phyloP scores from a whole-genome alignment of 345 rosid genomes.

The Citropsis articulata region DNA sequence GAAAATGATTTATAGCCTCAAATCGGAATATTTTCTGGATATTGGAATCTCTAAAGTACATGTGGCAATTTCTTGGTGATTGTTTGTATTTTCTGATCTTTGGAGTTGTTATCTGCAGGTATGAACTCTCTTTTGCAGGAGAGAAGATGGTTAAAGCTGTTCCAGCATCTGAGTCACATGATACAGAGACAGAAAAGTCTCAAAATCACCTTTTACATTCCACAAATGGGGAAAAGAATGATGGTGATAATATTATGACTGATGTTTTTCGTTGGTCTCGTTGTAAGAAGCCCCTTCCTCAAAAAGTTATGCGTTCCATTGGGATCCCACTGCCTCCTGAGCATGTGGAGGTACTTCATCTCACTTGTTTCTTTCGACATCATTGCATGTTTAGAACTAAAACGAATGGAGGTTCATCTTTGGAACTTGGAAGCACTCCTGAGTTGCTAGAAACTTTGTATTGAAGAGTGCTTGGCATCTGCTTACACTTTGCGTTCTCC shows the following conservation, averaged over 20 bases:
- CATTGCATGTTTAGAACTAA: background rate
- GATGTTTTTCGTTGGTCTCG: conserved; percentile 94
- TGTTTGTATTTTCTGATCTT: conserved; percentile 3
- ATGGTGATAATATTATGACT: conserved; percentile 52
- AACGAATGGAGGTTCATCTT: background rate
- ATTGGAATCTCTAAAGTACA: background rate
- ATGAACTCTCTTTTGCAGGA: conserved; percentile 88
- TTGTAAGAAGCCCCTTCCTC: conserved; percentile 89
- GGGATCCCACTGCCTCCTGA: conserved; percentile 92
- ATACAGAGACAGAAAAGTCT: conserved; percentile 62
- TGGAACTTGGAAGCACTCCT: background rate
- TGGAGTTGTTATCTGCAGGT: conserved; percentile 41
- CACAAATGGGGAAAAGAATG: conserved; percentile 71
- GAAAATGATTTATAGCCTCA: background rate
- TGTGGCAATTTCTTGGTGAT: background rate
- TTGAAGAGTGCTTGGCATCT: background rate
- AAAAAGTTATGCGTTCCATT: conserved; percentile 76
- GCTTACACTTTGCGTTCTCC: background rate
- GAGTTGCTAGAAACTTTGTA: background rate
- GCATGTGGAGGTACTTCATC: conserved; percentile 65
- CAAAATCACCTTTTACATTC: conserved; percentile 57
- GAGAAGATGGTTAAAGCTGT: conserved; percentile 76
- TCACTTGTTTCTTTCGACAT: background rate
- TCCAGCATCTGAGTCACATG: conserved; percentile 45
- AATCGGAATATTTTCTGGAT: background rate